phyloP scores from a whole-genome alignment of 345 rosid genomes.

The Reutealis trisperma region DNA sequence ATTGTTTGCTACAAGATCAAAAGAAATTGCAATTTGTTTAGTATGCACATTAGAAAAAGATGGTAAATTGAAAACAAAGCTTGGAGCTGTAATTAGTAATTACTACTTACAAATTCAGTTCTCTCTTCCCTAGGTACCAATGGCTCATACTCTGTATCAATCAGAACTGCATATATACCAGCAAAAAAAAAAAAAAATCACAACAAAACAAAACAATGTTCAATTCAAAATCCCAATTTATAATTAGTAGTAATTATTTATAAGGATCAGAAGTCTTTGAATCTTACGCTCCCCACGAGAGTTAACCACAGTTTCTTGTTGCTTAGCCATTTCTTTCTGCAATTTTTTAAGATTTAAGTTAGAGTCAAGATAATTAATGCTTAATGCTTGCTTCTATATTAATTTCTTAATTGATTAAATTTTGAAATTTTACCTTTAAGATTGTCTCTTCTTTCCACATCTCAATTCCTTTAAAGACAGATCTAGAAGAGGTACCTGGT shows the following conservation, averaged over 20 bases:
- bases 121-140: slow-evolving; percentile 69
- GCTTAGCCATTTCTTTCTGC: slow-evolving; percentile 70
- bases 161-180: slow-evolving; percentile 53
- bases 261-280: background rate
- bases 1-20: slow-evolving; percentile 53
- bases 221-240: background rate
- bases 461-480: slow-evolving; percentile 63
- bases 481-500: slow-evolving; percentile 81
- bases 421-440: slow-evolving; percentile 46
- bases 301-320: slow-evolving; percentile 42
- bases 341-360: slow-evolving; percentile 10
- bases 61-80: background rate
- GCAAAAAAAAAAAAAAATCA: background rate
- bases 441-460: slow-evolving; percentile 96
- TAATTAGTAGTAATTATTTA: background rate
- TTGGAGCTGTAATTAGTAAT: too few species aligned
- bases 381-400: too few species aligned
- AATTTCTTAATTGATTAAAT: background rate
- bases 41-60: background rate
- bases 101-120: slow-evolving; percentile 51
- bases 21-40: background rate
- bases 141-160: slow-evolving; percentile 75
- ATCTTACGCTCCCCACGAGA: slow-evolving; percentile 83
- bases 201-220: background rate
- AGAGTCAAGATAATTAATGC: background rate